A percentile compares a stretch with the other conserved stretches of the same genome.
Evolutionary conservation across 192 early-diverging fungal species (phyloP).

Genomic region (Ambispora gerdemannii): DNA sequence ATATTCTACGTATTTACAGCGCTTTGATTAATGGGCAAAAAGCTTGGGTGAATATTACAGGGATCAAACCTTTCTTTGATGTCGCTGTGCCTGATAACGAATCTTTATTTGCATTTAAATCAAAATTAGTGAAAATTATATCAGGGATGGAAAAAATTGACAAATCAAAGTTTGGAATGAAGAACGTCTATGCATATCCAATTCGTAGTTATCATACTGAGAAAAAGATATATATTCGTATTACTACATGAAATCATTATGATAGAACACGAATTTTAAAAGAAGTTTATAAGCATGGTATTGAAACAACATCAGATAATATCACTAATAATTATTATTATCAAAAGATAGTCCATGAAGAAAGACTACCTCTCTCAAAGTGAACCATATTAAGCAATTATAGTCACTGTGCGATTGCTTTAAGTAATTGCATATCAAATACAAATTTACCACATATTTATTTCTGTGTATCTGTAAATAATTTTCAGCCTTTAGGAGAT

Average conservation of each 20-base stretch:
- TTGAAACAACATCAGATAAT: no score
- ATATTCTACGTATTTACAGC: slow-evolving; percentile 4
- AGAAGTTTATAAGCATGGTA: background rate
- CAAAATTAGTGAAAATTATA: background rate
- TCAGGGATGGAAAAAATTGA: background rate
- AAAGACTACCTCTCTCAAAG: no score
- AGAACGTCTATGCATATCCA: background rate
- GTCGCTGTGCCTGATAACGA: background rate
- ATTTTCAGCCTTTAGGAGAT: no score
- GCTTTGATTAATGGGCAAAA: slow-evolving; percentile 18
- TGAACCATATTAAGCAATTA: background rate
- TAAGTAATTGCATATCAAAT: background rate
- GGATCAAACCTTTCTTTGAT: slow-evolving; percentile 17
- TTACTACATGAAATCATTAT: no score
- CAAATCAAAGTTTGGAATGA: slow-evolving; percentile 1
- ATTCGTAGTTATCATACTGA: slow-evolving; percentile 2
- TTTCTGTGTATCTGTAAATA: background rate
- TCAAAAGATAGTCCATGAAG: background rate
- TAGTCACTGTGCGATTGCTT: background rate
- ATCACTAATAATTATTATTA: background rate
- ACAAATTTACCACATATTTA: background rate
- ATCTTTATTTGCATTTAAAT: no score
- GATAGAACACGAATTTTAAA: slow-evolving; percentile 8
- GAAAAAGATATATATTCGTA: slow-evolving; percentile 11
- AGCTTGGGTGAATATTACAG: slow-evolving; percentile 4